phyloP scores from a whole-genome alignment of 225 moss, liverwort and hornwort species.

The Rhytidiadelphus loreus region DNA sequence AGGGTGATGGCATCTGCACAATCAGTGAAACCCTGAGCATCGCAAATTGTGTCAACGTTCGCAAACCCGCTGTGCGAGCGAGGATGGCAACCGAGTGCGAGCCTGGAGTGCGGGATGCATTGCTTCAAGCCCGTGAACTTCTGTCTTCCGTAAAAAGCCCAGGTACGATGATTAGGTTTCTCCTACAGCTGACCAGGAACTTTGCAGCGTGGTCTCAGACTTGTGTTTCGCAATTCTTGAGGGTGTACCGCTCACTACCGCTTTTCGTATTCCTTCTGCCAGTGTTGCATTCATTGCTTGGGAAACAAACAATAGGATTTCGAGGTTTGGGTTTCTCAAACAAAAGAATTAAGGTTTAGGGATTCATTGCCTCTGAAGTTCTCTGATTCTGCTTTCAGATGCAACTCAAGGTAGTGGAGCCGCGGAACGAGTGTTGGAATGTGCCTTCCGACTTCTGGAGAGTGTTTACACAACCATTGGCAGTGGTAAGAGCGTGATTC shows the following conservation, averaged over 20 bases:
- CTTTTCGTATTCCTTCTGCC: neutral
- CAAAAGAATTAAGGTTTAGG: neutral
- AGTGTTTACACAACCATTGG: constrained; percentile 17
- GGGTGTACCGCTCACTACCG: neutral
- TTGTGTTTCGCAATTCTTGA: neutral
- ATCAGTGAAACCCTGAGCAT: neutral
- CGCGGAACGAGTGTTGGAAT: constrained; percentile 19
- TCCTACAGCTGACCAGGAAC: neutral
- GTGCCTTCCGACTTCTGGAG: constrained; percentile 31
- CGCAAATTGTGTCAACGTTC: neutral
- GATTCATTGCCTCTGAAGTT: neutral
- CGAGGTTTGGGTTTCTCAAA: neutral
- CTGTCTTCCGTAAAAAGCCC: constrained; percentile 15
- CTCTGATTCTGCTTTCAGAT: neutral
- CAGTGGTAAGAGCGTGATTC: constrained; percentile 30
- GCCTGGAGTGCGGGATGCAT: constrained; percentile 20
- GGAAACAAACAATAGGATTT: neutral
- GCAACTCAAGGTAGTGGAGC: neutral
- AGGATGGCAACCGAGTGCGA: constrained; percentile 14
- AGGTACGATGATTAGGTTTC: constrained; percentile 5
- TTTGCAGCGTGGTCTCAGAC: neutral
- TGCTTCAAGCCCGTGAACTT: constrained; percentile 23
- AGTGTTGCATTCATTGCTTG: neutral
- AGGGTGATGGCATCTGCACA: neutral
- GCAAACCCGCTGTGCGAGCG: neutral